These are phyloP conservation scores for Anisodus tanguticus DNA, from an alignment of 257 asterid genomes.

Conservation along the genomic window DNA sequence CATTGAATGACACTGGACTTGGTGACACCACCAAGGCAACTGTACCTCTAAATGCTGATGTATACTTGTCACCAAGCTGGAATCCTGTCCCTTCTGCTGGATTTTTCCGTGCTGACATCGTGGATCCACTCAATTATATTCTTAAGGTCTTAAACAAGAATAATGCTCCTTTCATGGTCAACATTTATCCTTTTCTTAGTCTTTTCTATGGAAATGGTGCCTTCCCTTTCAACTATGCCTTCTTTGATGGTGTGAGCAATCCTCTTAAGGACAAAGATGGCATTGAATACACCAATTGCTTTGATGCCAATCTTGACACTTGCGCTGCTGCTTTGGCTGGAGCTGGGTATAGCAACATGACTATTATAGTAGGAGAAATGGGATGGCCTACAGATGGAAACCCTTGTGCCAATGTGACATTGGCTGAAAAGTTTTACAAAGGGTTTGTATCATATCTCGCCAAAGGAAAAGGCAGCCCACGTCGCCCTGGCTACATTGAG, in stretches of 20 bases:
- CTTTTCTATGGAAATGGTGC: slow-evolving; percentile 26
- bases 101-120: slow-evolving; percentile 39
- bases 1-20: slow-evolving; percentile 43
- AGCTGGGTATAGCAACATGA: slow-evolving; percentile 33
- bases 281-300: slow-evolving; percentile 35
- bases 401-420: slow-evolving; percentile 23
- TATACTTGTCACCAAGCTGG: slow-evolving; percentile 31
- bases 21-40: slow-evolving; percentile 44
- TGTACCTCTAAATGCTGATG: slow-evolving; percentile 49
- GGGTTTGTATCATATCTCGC: slow-evolving; percentile 39
- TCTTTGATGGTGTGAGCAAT: slow-evolving; percentile 38
- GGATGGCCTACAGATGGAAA: slow-evolving; percentile 60
- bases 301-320: slow-evolving; percentile 44
- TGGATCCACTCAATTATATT: slow-evolving; percentile 24
- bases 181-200: slow-evolving; percentile 46
- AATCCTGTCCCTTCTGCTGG: slow-evolving; percentile 43
- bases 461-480: slow-evolving; percentile 40
- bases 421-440: slow-evolving; percentile 41
- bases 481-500: slow-evolving; percentile 38
- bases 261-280: slow-evolving; percentile 35
- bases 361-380: slow-evolving; percentile 48
- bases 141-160: slow-evolving; percentile 32
- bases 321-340: slow-evolving; percentile 39
- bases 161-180: slow-evolving; percentile 44
- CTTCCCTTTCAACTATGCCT: slow-evolving; percentile 46